Evolutionary conservation across 1,284 basidiomycete species (phyloP), one percentile per base, ranked within the genome.

Genomic region (Irpex sp.): DNA sequence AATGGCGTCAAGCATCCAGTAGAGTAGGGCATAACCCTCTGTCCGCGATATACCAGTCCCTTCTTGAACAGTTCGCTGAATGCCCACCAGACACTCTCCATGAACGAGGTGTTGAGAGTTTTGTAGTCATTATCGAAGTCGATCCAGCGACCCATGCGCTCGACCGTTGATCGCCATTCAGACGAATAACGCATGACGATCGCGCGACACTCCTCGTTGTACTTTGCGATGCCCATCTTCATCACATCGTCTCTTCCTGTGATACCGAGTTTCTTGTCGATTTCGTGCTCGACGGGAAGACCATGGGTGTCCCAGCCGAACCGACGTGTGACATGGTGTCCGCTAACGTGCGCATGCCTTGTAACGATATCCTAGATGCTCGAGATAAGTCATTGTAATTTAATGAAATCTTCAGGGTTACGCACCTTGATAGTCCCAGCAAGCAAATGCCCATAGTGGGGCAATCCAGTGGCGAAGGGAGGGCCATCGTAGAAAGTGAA

Each of bases 21-120:
- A 10, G 97, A 98, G 75, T 99, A 99, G 3, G 97, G 97, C 96
- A 99, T 98, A 66, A 99, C 97, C 64, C 87, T 84, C 68, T 96
- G 80, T 3, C 96, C 97, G 23, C 94, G 85, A 76, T 99, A 99
- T 28, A 99, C 95, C 77, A 96, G 79, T n/a, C 83, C 87, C 75
- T 96, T 98, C 67, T 94, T 85, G 83, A 88, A 96, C 14, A 99
- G 83, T 73, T 95, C 87, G 62, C 87, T 83, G 77, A 99, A 99
- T n/a, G 94, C 96, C 97, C 97, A 99, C 97, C 97, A 99, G 14
- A 98, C 94, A 53, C 88, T 90, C 80, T 99, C 97, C 97, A 99
- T 99, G 75, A 94, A 99, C 21, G 85, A 81, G 5, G 88, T 77
- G 73, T 99, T 93, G 65, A 99, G 84, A 12, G 97, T 99, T 80